phyloP scores from a whole-genome alignment of 2,329 filamentous ascomycete species.

The Colletotrichum tanaceti region DNA sequence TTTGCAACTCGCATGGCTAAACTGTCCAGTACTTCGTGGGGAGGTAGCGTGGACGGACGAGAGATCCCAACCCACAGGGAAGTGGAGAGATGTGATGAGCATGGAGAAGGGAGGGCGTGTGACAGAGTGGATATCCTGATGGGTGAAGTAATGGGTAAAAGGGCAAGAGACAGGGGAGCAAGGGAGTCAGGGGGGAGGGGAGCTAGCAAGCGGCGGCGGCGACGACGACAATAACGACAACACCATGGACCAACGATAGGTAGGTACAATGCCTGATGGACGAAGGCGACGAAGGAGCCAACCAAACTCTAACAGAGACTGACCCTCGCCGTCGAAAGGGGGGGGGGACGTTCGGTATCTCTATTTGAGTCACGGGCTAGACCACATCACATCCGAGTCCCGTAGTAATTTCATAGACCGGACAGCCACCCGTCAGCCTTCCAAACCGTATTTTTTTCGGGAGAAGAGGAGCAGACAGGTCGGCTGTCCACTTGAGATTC shows the following conservation, averaged over 20 bases:
- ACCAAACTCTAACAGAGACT: conserved; percentile 34
- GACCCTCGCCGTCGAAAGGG: not conserved
- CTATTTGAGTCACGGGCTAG: conserved; percentile 26
- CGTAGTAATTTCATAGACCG: conserved; percentile 6
- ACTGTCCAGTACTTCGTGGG: conserved; percentile 22
- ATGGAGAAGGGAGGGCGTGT: conserved; percentile 37
- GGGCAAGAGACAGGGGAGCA: conserved; percentile 6
- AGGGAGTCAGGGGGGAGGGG: conserved; percentile 6
- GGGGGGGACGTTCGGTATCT: conserved; percentile 18
- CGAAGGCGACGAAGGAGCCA: conserved; percentile 25
- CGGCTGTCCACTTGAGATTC: not conserved
- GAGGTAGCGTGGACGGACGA: conserved; percentile 32
- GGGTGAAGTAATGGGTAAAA: conserved; percentile 13
- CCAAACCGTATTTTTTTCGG: conserved; percentile 19
- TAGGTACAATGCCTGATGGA: conserved; percentile 3
- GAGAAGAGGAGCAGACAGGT: not conserved
- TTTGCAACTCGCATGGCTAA: conserved; percentile 3
- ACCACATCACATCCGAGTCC: conserved; percentile 23
- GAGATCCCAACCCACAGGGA: conserved; percentile 38
- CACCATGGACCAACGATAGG: conserved; percentile 21
- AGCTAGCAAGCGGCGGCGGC: conserved; percentile 20
- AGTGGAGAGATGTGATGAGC: conserved; percentile 30
- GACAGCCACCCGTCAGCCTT: conserved; percentile 29
- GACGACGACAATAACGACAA: not conserved
- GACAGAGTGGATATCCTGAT: conserved; percentile 9